Evolutionary conservation across 306 rosid genomes (phyloP), one percentile per base, ranked within the genome.

Genomic region (Echinosophora koreensis): DNA sequence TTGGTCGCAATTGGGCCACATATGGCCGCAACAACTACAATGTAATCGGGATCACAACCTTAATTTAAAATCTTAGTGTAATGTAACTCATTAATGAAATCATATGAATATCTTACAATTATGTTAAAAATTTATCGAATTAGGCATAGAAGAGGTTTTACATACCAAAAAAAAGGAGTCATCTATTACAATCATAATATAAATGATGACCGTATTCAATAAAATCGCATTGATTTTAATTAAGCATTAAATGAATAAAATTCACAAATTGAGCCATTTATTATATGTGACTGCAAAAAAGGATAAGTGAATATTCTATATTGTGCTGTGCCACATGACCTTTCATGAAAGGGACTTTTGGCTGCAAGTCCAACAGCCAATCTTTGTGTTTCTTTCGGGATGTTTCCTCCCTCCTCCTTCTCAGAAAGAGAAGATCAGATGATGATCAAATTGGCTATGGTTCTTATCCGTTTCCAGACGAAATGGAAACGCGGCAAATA

Each of bases 401-500:
- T 63, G 37, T 63, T 63, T 17, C 39, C 5, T 28, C n/a, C 5
- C 41, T 71, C 13, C 28, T 16, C 3, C 1, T 32, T 66, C 27
- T 35, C 9, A 60, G 16, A 22, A 56, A 13, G 32, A 18, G 17
- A 34, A 17, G 8, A 22, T 22, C 22, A 22, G 22, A 15, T 4
- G 11, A 54, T 35, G 32, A 7, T 10, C 4, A 27, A 28, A 28
- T 73, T 44, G 18, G 69, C 14, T 74, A 46, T 60, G 49, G 50
- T 49, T 74, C 79, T 74, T 74, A 74, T 74, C 71, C 34, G 38
- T 32, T 57, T 64, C 27, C 59, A 62, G 55, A 66, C 18, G 70
- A n/a, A n/a, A n/a, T n/a, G n/a, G 63, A 73, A 66, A 81, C 80
- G 84, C 80, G 80, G 84, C 69, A 81, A 74, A 57, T 50, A 80